Percentiles rank a stretch among this genome's conserved stretches.
Conservation (phyloP, 2,329 filamentous ascomycete genomes). For the Fusarium devonianum region DNA sequence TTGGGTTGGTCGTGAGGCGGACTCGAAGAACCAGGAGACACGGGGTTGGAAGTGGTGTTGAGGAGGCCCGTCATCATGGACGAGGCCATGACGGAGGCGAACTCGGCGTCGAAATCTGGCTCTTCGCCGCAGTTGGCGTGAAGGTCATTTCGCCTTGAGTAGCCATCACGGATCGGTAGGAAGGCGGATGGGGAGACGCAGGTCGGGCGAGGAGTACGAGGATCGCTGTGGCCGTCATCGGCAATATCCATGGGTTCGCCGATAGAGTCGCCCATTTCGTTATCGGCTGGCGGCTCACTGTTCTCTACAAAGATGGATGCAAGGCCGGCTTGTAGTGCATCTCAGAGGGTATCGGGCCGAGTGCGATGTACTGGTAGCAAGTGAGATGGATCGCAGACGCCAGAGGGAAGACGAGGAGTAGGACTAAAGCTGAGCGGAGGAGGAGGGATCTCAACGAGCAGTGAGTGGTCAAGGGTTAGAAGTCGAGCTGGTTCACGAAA, state of each 20-base stretch:
- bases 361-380: not conserved
- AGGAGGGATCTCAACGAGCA: no score
- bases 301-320: conserved; percentile 37
- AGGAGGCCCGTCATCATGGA: conserved; percentile 48
- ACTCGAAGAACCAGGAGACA: conserved; percentile 61
- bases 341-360: conserved; percentile 24
- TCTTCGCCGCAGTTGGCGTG: conserved; percentile 27
- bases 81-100: conserved; percentile 48
- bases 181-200: conserved; percentile 33
- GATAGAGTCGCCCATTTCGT: conserved; percentile 36
- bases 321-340: conserved; percentile 36
- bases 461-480: conserved; percentile 17
- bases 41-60: conserved; percentile 59
- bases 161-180: conserved; percentile 36
- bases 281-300: conserved; percentile 31
- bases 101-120: conserved; percentile 43
- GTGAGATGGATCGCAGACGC: not conserved
- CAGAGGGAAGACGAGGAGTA: conserved; percentile 1
- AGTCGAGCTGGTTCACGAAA: conserved; percentile 23
- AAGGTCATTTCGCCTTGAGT: conserved; percentile 25
- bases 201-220: conserved; percentile 29
- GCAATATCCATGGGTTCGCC: conserved; percentile 40
- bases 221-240: conserved; percentile 31
- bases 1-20: conserved; percentile 58
- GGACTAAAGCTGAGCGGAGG: conserved; percentile 21